Conservation (phyloP, 352 stramenopile genomes). For the Globisporangium viniferum region DNA sequence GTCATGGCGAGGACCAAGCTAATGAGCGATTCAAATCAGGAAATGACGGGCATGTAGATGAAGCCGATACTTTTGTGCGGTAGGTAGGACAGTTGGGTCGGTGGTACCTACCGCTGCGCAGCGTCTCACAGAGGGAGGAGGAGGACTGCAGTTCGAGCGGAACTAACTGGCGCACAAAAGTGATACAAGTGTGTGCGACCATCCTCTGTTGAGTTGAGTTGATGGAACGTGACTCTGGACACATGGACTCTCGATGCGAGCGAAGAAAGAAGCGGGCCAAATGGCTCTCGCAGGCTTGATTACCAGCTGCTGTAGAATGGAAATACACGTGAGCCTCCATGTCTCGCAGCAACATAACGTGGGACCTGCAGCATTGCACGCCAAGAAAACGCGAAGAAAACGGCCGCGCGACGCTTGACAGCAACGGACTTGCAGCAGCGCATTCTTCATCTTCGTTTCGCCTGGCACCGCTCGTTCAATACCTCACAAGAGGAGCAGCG, state of each 20-base stretch:
- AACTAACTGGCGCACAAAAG: neutral
- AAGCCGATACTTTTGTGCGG: neutral
- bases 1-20: too few species aligned
- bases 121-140: neutral
- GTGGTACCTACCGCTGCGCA: neutral
- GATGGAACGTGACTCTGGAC: too few species aligned
- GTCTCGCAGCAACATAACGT: neutral
- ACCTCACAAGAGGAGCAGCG: neutral
- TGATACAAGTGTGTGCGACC: neutral
- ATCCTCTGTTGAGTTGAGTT: too few species aligned
- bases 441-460: neutral
- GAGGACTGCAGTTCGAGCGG: too few species aligned
- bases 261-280: too few species aligned
- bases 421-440: neutral
- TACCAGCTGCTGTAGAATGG: too few species aligned
- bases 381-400: neutral
- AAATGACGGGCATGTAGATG: neutral
- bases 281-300: too few species aligned
- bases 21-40: neutral
- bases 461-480: neutral
- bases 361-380: neutral
- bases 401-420: constrained; percentile 6
- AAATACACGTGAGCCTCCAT: too few species aligned
- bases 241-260: too few species aligned
- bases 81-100: neutral